Percentiles rank a stretch among this genome's conserved stretches.
Evolutionary conservation across 2,329 filamentous ascomycete species (phyloP).

Genomic region (Lithohypha guttulata): DNA sequence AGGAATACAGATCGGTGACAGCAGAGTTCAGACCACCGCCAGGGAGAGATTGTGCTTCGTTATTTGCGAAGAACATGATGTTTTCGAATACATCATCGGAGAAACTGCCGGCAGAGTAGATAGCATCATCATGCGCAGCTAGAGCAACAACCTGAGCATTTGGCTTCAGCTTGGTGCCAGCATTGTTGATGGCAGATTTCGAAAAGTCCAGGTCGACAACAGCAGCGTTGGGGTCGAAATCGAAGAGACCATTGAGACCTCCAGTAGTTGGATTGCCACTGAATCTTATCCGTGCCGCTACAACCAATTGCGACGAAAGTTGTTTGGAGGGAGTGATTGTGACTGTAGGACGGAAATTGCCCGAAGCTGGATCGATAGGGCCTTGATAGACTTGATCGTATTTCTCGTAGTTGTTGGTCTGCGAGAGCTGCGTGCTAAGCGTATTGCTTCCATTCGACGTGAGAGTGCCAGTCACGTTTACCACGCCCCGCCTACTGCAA

Average conservation of each 20-base stretch:
- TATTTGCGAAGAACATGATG: conserved; percentile 61
- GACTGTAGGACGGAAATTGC: conserved; percentile 66
- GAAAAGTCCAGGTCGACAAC: conserved; percentile 51
- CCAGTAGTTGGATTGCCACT: conserved; percentile 52
- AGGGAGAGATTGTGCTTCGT: conserved; percentile 50
- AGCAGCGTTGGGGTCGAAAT: conserved; percentile 61
- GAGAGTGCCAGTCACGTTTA: conserved; percentile 70
- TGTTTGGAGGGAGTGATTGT: conserved; percentile 60
- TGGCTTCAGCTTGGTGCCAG: conserved; percentile 58
- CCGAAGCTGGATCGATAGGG: conserved; percentile 63
- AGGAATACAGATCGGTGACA: conserved; percentile 61
- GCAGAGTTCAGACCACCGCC: conserved; percentile 68
- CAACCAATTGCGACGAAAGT: conserved; percentile 57
- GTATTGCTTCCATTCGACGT: conserved; percentile 37
- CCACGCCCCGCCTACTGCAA: conserved; percentile 64
- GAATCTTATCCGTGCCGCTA: conserved; percentile 83
- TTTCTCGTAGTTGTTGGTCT: conserved; percentile 94
- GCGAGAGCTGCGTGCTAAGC: conserved; percentile 57
- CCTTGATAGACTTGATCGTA: conserved; percentile 88
- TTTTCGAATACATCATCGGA: conserved; percentile 58
- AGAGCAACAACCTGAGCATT: conserved; percentile 62
- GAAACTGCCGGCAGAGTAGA: conserved; percentile 79
- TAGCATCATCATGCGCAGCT: conserved; percentile 50
- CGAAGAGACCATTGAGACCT: conserved; percentile 80
- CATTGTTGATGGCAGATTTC: conserved; percentile 63